Evolutionary conservation across 345 rosid species (phyloP).

Genomic region (Zanthoxylum bungeanum): DNA sequence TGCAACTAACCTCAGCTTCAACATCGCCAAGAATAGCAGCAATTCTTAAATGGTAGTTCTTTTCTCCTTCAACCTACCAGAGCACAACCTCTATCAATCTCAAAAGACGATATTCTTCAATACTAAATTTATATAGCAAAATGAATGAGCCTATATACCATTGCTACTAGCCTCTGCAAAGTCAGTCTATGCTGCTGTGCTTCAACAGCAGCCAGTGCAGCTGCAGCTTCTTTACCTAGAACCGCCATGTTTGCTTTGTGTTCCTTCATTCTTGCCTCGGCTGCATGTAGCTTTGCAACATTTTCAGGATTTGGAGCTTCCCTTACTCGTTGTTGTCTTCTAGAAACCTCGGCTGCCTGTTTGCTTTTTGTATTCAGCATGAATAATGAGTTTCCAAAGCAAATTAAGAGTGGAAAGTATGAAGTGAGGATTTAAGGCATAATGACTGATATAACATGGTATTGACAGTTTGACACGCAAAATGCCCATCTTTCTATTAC

Average conservation of each 20-base stretch:
- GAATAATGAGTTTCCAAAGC: conserved; percentile 21
- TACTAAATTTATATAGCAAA: background rate
- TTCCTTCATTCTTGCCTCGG: conserved; percentile 84
- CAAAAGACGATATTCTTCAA: conserved; percentile 11
- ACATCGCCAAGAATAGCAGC: conserved; percentile 91
- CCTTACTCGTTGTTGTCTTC: conserved; percentile 73
- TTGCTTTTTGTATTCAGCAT: conserved; percentile 30
- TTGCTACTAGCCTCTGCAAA: conserved; percentile 88
- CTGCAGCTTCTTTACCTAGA: conserved; percentile 94
- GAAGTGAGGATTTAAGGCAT: background rate
- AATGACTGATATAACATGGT: background rate
- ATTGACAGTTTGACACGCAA: background rate
- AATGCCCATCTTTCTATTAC: conserved; percentile 36
- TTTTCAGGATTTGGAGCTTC: conserved; percentile 90
- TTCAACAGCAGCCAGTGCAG: conserved; percentile 95
- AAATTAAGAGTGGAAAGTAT: conserved; percentile 14
- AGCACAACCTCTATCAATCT: conserved; percentile 8
- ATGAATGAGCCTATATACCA: conserved; percentile 42
- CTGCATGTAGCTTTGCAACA: conserved; percentile 82
- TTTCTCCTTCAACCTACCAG: conserved; percentile 91
- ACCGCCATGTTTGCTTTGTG: conserved; percentile 88
- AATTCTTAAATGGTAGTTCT: conserved; percentile 73
- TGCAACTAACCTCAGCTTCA: conserved; percentile 91
- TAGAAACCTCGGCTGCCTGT: conserved; percentile 79
- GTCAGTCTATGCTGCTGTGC: conserved; percentile 89